phyloP scores from a whole-genome alignment of 768 basidiomycete species.

The Agaricus sinodeliciosus region DNA sequence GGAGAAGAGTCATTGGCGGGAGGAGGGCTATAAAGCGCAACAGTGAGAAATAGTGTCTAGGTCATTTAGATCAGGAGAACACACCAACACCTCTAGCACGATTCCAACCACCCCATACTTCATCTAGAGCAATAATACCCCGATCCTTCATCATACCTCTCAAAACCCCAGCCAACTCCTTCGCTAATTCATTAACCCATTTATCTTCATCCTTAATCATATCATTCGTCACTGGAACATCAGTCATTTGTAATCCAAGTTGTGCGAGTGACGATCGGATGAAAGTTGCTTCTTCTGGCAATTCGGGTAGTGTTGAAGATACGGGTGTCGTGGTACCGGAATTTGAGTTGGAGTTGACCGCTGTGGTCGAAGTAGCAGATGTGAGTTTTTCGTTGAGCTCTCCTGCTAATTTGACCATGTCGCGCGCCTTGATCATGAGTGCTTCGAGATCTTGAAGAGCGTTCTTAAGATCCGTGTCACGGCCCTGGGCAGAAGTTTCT shows the following conservation, averaged over 20 bases:
- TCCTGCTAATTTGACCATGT: constrained; percentile 87
- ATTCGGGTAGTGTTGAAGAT: constrained; percentile 26
- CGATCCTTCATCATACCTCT: constrained; percentile 71
- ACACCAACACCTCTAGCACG: constrained; percentile 85
- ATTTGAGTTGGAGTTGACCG: constrained; percentile 16
- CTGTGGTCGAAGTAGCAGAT: constrained; percentile 21
- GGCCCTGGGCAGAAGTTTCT: constrained; percentile 55
- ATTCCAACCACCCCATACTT: constrained; percentile 66
- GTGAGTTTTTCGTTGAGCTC: constrained; percentile 82
- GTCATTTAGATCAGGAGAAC: constrained; percentile 26
- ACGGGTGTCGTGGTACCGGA: constrained; percentile 21
- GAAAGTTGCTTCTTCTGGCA: constrained; percentile 81
- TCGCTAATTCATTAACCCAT: constrained; percentile 77
- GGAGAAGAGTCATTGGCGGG: constrained; percentile 81
- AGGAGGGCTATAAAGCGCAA: constrained; percentile 53
- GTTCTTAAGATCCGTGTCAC: constrained; percentile 60
- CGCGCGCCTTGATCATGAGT: constrained; percentile 84
- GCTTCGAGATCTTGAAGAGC: constrained; percentile 86
- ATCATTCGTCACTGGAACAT: constrained; percentile 80
- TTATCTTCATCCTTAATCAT: constrained; percentile 78
- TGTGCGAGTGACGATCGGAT: constrained; percentile 87
- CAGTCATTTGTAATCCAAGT: constrained; percentile 73
- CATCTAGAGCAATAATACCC: constrained; percentile 83
- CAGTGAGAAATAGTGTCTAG: no score
- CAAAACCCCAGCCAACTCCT: constrained; percentile 74